phyloP scores from a whole-genome alignment of 1,284 basidiomycete species.

The Malassezia japonica region DNA sequence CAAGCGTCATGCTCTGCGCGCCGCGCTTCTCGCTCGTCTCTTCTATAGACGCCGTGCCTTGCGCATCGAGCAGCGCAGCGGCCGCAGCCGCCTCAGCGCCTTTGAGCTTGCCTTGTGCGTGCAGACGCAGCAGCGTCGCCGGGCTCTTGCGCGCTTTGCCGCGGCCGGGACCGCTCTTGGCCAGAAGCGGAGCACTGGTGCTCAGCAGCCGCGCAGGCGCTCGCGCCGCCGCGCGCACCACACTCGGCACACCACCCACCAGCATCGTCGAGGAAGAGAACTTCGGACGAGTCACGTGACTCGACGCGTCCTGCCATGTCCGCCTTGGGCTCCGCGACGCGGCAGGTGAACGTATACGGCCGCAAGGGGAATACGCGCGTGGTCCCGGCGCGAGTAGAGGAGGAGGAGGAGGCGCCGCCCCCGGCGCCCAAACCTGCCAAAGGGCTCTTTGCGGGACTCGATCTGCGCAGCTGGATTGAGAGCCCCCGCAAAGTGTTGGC shows the following conservation, averaged over 20 bases:
- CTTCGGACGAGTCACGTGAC: slow-evolving; percentile 4
- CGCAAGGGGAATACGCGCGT: slow-evolving; percentile 9
- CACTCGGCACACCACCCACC: neutral
- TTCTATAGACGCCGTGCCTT: neutral
- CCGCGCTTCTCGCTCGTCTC: neutral
- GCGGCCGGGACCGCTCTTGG: slow-evolving; percentile 30
- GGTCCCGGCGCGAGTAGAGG: neutral
- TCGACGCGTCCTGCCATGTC: slow-evolving; percentile 9
- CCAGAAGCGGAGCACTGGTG: slow-evolving; percentile 17
- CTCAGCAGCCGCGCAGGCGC: slow-evolving; percentile 10
- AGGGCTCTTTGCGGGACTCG: slow-evolving; percentile 11
- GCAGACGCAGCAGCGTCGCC: slow-evolving; percentile 14
- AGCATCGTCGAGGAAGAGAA: neutral
- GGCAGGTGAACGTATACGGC: slow-evolving; percentile 15
- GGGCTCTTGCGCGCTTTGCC: slow-evolving; percentile 25
- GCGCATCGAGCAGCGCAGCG: slow-evolving; percentile 5
- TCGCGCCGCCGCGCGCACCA: neutral
- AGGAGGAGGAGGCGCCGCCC: slow-evolving; percentile 1
- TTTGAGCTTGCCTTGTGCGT: slow-evolving; percentile 9
- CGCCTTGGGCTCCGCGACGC: slow-evolving; percentile 8
- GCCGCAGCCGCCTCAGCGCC: slow-evolving; percentile 14
- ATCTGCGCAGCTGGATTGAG: slow-evolving; percentile 4
- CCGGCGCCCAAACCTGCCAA: neutral
- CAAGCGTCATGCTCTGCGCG: slow-evolving; percentile 3
- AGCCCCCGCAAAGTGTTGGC: slow-evolving; percentile 7